phyloP scores from a whole-genome alignment of 768 basidiomycete species.

The Termitomyces sp. region DNA sequence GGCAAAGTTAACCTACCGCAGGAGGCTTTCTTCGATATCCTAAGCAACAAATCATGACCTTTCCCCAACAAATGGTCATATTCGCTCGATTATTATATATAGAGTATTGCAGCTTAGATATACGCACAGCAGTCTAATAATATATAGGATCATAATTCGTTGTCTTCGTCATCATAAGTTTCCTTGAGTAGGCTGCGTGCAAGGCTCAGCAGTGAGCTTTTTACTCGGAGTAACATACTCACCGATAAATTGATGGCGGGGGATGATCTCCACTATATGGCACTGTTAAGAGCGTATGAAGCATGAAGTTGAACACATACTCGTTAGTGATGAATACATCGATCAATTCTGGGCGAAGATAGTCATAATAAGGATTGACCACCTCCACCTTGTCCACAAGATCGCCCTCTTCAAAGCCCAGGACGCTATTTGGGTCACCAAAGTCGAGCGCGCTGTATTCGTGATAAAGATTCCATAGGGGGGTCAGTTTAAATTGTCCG shows the following conservation, averaged over 20 bases:
- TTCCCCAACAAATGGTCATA: background rate
- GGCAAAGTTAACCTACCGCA: constrained; percentile 90
- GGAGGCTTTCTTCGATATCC: constrained; percentile 92
- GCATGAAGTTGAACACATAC: constrained; percentile 51
- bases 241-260: constrained; percentile 90
- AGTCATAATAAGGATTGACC: constrained; percentile 95
- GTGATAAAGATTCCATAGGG: constrained; percentile 85
- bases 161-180: constrained; percentile 93
- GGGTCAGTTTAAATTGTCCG: constrained; percentile 96
- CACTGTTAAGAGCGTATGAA: constrained; percentile 1
- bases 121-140: constrained; percentile 17
- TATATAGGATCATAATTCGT: constrained; percentile 60
- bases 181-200: constrained; percentile 77
- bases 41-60: constrained; percentile 52
- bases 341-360: constrained; percentile 88
- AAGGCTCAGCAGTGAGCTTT: constrained; percentile 10
- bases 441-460: constrained; percentile 85
- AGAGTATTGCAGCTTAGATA: constrained; percentile 24
- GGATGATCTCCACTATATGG: constrained; percentile 86
- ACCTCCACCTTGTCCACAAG: constrained; percentile 89
- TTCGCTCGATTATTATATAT: constrained; percentile 6
- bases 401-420: constrained; percentile 76
- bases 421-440: constrained; percentile 58
- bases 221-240: constrained; percentile 19
- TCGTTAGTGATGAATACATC: constrained; percentile 96